A percentile compares a stretch with the other conserved stretches of the same genome.
These are phyloP conservation scores for Hypoxylon cercidicola DNA, from an alignment of 495 filamentous ascomycete genomes.

Conservation along the genomic window DNA sequence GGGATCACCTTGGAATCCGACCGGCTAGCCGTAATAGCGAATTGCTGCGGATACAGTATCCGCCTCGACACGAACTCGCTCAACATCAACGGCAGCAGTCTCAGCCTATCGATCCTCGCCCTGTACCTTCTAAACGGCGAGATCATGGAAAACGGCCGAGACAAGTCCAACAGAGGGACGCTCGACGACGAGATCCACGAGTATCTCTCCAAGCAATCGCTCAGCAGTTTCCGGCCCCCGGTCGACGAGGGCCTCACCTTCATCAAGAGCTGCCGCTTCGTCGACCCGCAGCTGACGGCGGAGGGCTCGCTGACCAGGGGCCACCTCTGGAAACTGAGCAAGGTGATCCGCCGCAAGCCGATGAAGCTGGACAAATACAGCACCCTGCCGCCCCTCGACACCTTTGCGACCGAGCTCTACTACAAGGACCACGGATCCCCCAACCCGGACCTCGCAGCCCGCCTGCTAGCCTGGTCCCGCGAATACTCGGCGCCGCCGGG, in stretches of 20 bases:
- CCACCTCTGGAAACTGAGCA: slow-evolving; percentile 47
- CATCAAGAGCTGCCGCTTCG: slow-evolving; percentile 49
- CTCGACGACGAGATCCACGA: slow-evolving; percentile 39
- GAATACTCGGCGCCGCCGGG: not conserved
- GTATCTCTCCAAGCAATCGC: slow-evolving; percentile 40
- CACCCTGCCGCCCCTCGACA: slow-evolving; percentile 32
- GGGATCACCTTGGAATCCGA: slow-evolving; percentile 42
- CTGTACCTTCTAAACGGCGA: slow-evolving; percentile 50
- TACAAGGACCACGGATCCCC: slow-evolving; percentile 32
- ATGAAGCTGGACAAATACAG: slow-evolving; percentile 40
- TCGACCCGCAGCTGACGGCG: slow-evolving; percentile 35
- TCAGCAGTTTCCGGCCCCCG: slow-evolving; percentile 43
- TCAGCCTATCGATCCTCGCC: slow-evolving; percentile 47
- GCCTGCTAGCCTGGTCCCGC: not conserved
- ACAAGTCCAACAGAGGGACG: slow-evolving; percentile 9
- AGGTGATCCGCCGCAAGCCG: slow-evolving; percentile 40
- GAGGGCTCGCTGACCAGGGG: slow-evolving; percentile 41
- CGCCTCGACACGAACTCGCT: slow-evolving; percentile 43
- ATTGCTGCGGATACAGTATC: slow-evolving; percentile 44
- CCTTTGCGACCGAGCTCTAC: slow-evolving; percentile 39
- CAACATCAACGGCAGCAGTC: slow-evolving; percentile 35
- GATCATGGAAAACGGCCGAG: slow-evolving; percentile 46
- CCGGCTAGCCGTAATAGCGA: slow-evolving; percentile 45
- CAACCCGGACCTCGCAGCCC: slow-evolving; percentile 28
- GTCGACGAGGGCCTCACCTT: slow-evolving; percentile 43